Evolutionary conservation across 2,329 filamentous ascomycete species (phyloP), one percentile per base, ranked within the genome.

Genomic region (Fonsecaea pedrosoi): DNA sequence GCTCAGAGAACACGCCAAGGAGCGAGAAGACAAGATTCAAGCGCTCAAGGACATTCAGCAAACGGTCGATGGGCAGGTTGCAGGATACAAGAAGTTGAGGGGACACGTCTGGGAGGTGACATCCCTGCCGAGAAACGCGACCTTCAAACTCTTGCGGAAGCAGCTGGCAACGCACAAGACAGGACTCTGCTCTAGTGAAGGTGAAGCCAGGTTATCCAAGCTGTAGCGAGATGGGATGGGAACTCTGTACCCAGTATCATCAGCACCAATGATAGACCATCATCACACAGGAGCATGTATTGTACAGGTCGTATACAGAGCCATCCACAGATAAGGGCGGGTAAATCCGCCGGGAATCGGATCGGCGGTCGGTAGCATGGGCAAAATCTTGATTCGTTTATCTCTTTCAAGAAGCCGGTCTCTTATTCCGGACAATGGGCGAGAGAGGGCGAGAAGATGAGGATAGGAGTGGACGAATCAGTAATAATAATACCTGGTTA

Each of bases 21-120:
- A 81, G 0, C 80, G 82, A 21, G 78, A 81, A 2, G 83, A 87
- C 54, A 76, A 84, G 1, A 76, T 75, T 2, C 77, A 80, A 81
- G 78, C 73, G 12, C 72, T 80, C 6, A 70, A 64, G 40, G 73
- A 75, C 13, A 73, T 79, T n/a, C 78, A 79, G 9, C 61, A 45
- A 5, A 67, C 67, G 57, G 70, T 80, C 21, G 75, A 80, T 55
- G 68, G 67, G 8, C 77, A 79, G 60, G 79, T 82, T 4, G 78
- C 77, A 32, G 78, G 79, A 4, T 81, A 81, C 62, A 65, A 65
- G 34, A 65, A 50, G 34, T 35, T 65, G 62, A 35, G 62, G 18
- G 62, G 62, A n/a, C 25, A 57, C 6, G 48, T 60, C 32, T 65
- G 45, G 45, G 62, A 65, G 37, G 57, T 65, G 54, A 58, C 38